Evolutionary conservation across 371 early-diverging fungal genomes (phyloP).

Genomic region (Mortierella polycephala): DNA sequence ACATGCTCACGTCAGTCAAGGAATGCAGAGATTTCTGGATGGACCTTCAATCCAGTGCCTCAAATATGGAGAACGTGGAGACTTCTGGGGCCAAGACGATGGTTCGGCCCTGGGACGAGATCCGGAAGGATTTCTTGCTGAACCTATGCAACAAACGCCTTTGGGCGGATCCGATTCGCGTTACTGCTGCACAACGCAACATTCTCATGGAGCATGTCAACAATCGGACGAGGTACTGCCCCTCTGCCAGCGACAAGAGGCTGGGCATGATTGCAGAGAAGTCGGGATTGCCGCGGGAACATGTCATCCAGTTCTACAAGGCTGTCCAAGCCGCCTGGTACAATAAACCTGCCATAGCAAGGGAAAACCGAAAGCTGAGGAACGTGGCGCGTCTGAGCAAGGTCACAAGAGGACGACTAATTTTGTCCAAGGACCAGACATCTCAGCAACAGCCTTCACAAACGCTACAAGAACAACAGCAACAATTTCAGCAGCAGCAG

Average conservation of each 20-base stretch:
- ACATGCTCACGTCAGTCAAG: conserved; percentile 15
- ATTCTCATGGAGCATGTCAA: conserved; percentile 34
- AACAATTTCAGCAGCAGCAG: too few relatives aligned
- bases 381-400: conserved; percentile 16
- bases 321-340: conserved; percentile 32
- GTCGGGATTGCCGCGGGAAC: conserved; percentile 26
- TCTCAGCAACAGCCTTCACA: too few relatives aligned
- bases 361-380: background rate
- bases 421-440: background rate
- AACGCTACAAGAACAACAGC: too few relatives aligned
- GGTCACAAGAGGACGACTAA: conserved; percentile 1
- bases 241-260: conserved; percentile 16
- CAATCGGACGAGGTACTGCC: conserved; percentile 24
- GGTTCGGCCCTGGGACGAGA: conserved; percentile 27
- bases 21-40: conserved; percentile 46
- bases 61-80: conserved; percentile 16
- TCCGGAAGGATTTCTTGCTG: conserved; percentile 28
- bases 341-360: conserved; percentile 2
- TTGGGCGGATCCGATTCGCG: conserved; percentile 44
- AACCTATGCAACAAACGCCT: conserved; percentile 40
- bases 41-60: conserved; percentile 41
- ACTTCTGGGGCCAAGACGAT: background rate
- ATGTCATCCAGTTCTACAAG: conserved; percentile 35
- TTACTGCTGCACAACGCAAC: conserved; percentile 18
- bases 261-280: conserved; percentile 23